Conservation (phyloP, 2,329 filamentous ascomycete species). For the Talaromyces sp. region DNA sequence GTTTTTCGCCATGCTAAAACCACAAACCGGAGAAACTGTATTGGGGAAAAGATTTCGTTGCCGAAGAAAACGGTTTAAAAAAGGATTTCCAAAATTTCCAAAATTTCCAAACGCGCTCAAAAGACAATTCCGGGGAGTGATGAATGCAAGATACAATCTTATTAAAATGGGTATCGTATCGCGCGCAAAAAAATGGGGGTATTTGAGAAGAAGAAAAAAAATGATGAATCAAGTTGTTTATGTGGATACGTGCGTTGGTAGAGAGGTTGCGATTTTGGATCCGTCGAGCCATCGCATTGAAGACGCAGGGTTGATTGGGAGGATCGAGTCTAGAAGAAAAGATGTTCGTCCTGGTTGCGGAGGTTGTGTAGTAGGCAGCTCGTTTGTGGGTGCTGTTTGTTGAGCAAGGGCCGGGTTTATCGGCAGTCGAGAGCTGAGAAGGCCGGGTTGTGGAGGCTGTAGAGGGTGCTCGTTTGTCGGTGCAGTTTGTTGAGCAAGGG, state of each 20-base stretch:
- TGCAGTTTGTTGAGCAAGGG: constrained; percentile 9
- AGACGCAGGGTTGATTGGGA: constrained; percentile 30
- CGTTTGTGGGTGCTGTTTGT: constrained; percentile 16
- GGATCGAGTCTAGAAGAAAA: constrained; percentile 24
- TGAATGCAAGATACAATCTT: constrained; percentile 1
- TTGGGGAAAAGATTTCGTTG: background rate
- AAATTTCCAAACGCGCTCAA: background rate
- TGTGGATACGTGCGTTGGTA: background rate
- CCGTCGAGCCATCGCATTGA: background rate
- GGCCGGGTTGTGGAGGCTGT: constrained; percentile 3
- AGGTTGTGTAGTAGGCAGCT: constrained; percentile 8
- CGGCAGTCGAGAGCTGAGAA: constrained; percentile 3
- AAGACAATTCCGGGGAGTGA: background rate
- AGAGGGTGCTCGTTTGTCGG: constrained; percentile 14
- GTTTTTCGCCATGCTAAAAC: background rate
- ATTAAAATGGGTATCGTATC: constrained; percentile 2
- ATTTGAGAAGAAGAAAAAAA: background rate
- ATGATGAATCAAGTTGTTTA: background rate
- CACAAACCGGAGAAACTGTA: background rate
- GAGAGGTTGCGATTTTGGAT: background rate
- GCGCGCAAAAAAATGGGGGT: background rate
- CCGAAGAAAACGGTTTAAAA: background rate
- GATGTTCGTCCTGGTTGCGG: constrained; percentile 13
- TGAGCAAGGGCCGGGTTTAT: background rate
- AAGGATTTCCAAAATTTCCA: background rate